Base-by-base conservation (phyloP, 2,329 filamentous ascomycete genomes). In the Emmonsiellopsis sp. region DNA sequence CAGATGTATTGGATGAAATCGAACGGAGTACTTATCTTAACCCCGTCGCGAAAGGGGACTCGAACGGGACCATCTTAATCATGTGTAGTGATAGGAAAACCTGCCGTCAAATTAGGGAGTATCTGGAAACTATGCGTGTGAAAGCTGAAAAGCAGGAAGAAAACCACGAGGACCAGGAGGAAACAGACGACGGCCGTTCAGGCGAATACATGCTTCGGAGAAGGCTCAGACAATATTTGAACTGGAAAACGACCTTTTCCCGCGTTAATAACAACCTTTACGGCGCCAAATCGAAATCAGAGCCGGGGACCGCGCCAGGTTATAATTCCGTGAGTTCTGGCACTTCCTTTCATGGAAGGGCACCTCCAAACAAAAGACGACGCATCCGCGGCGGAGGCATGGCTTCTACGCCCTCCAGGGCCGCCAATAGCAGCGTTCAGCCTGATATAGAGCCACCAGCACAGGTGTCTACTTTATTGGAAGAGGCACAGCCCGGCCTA, bases 11-110 rank as follows among this genome's bases (percentile, higher is more conserved):
- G 4, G 86, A 92, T 58, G 93, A 98, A 69, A 95, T 98, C 60
- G 93, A 97, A 63, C 82, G 85, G 51, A 91, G 95, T 63, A 77
- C 89, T 13, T 93, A 94, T 66, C 85, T 94, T 63, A 91, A 94
- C 57, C 86, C 88, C 5, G 74, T 77, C 7, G 72, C 78, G n/a
- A 78, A 81, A 53, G 89, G 93, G 66, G 88, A 90, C 62, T 95
- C 90, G 0, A 95, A 90, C 64, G 87, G 88, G n/a, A 88, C 88
- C 2, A 89, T 95, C 49, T 74, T 98, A 36, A 88, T 98, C 66
- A 97, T 98, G 93, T 97, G 92, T 65, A 85, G 86, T 31, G 92
- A 95, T 62, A 83, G 87, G 53, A 83, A 84, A 53, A 95, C 89
- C 7, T 95, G 88, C 64, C 81, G 86, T 11, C 93, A 98, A 62